Percentiles rank a stretch among this genome's conserved stretches.
Conservation (phyloP, 305 asterid genomes). For the Solanum hybrid region DNA sequence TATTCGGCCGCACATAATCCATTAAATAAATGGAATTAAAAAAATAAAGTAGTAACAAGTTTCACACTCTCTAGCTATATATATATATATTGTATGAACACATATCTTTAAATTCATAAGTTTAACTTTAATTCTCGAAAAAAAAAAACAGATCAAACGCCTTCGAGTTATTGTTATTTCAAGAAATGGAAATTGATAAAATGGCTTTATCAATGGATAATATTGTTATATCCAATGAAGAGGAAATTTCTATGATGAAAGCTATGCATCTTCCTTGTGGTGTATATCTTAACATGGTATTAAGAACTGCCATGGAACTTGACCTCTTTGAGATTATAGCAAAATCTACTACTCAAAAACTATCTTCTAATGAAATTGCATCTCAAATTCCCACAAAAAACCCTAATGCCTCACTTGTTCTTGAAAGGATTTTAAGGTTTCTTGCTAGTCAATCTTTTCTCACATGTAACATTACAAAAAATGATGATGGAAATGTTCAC, state of each 20-base stretch:
- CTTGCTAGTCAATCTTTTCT: conserved; percentile 15
- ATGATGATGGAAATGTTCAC: neutral
- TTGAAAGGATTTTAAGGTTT: conserved; percentile 16
- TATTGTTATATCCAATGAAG: neutral
- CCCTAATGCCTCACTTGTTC: conserved; percentile 7
- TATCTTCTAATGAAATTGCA: no score
- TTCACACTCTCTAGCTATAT: neutral
- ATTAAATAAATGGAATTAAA: neutral
- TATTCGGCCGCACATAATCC: neutral
- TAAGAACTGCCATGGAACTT: conserved; percentile 12
- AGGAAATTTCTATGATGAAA: conserved; percentile 9
- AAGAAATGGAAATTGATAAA: neutral
- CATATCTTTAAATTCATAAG: neutral
- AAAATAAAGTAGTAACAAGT: neutral
- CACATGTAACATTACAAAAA: neutral
- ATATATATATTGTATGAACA: neutral
- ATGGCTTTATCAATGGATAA: neutral
- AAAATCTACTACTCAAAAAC: neutral
- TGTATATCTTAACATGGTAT: neutral
- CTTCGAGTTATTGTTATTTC: neutral
- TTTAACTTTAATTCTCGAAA: neutral
- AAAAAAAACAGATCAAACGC: neutral
- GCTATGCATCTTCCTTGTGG: conserved; percentile 9
- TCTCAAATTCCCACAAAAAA: no score
- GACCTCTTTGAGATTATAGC: conserved; percentile 13